Evolutionary conservation across 2,329 filamentous ascomycete genomes (phyloP), one percentile per base, ranked within the genome.

Genomic region (Trichothecium roseum): DNA sequence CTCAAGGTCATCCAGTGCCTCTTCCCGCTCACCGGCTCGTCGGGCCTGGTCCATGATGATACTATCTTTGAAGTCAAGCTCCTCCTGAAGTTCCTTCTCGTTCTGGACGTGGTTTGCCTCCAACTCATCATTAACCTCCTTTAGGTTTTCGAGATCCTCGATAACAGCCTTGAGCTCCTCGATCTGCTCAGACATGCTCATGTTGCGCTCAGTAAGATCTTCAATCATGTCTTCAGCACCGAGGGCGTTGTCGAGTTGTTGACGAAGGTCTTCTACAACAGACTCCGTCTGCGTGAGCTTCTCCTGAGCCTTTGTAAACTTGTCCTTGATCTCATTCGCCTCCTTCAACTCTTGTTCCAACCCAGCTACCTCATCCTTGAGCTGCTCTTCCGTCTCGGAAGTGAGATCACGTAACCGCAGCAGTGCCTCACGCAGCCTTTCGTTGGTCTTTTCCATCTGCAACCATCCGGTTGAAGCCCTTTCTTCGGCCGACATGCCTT

Each of bases 151-250:
- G 9, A 96, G 70, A 44, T 96, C 89, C 42, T 88, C 81, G 41
- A 96, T 82, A 7, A 81, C 78, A 14, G 77, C 77, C 49, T 81
- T 81, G 35, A 95, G 72, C 52, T 94, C 81, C 42, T 86, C 81
- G 30, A 95, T 78, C 52, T 86, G 75, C 55, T 94, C 84, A 26
- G 80, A 78, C 53, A 94, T 79, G 43, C 72, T 73, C 65, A 91
- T 80, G 51, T 93, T 95, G 50, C 86, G 81, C 42, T 91, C 84
- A 1, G 84, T 86, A 28, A 98, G 70, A 43, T 93, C 83, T 56
- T 94, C 88, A 41, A 96, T 87, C 74, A 95, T 89, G 46, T 93
- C 84, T 54, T 96, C 91, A 10, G 86, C 84, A 5, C 84, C 84
- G 8, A 91, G 69, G 6, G 86, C 86, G 34, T 83, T 84, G 48